These are phyloP conservation scores for Suillus tomentosus DNA, from an alignment of 768 basidiomycete genomes.

Conservation along the genomic window DNA sequence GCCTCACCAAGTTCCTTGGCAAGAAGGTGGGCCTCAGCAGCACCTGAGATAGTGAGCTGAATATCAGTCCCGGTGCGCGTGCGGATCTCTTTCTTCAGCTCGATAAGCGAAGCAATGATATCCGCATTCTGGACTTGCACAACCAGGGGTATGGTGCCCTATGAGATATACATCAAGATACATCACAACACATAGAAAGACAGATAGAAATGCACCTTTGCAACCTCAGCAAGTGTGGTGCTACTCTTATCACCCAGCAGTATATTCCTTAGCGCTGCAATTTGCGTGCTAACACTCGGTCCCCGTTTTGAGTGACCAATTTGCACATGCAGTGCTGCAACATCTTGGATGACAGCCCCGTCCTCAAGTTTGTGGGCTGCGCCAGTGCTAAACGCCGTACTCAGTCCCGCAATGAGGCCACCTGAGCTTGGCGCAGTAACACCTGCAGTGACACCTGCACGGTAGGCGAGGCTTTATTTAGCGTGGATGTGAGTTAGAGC, in stretches of 20 bases:
- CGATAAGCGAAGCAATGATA: conserved; percentile 74
- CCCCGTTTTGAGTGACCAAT: conserved; percentile 46
- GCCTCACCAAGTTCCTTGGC: conserved; percentile 72
- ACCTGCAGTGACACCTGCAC: conserved; percentile 61
- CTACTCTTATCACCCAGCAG: conserved; percentile 41
- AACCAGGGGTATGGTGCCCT: conserved; percentile 77
- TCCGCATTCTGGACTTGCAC: conserved; percentile 78
- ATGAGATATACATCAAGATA: conserved; percentile 8
- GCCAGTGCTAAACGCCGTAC: conserved; percentile 58
- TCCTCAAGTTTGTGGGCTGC: conserved; percentile 55
- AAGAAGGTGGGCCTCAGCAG: conserved; percentile 68
- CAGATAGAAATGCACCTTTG: conserved; percentile 37
- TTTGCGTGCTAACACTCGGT: conserved; percentile 76
- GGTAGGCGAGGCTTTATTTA: conserved; percentile 69
- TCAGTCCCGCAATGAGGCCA: conserved; percentile 58
- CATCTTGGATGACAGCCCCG: conserved; percentile 61
- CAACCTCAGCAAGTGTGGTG: conserved; percentile 43
- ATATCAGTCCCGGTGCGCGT: conserved; percentile 42
- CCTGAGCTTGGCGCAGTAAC: conserved; percentile 56
- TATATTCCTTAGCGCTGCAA: conserved; percentile 69
- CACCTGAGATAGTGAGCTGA: conserved; percentile 65
- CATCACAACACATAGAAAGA: not conserved
- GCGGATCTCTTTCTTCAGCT: conserved; percentile 68
- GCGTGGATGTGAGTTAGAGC: conserved; percentile 18
- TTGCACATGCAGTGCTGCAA: conserved; percentile 62